Evolutionary conservation across 2,329 filamentous ascomycete genomes (phyloP).

Genomic region (Aureobasidium sp.): DNA sequence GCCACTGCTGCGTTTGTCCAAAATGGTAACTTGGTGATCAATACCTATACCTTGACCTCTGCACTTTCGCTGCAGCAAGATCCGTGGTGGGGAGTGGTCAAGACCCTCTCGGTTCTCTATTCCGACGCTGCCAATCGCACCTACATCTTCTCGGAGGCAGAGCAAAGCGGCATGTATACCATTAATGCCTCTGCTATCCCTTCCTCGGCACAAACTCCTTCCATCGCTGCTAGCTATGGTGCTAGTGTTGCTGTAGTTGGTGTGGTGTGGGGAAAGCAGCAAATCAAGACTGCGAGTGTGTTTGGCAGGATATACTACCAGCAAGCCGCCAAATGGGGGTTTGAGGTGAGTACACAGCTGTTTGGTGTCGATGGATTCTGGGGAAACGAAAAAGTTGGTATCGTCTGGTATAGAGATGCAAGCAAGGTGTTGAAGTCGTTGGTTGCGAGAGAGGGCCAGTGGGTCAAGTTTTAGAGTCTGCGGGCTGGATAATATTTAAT

Average conservation of each 20-base stretch:
- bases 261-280: constrained; percentile 1
- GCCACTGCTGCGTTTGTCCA: constrained; percentile 3
- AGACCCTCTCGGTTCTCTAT: constrained; percentile 13
- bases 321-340: background rate
- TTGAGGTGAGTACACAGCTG: background rate
- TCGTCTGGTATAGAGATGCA: constrained; percentile 14
- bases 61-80: background rate
- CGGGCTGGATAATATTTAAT: no score
- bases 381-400: constrained; percentile 4
- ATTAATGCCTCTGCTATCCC: constrained; percentile 1
- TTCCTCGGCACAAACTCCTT: background rate
- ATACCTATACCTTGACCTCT: constrained; percentile 12
- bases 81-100: constrained; percentile 9
- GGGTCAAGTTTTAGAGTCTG: constrained; percentile 2
- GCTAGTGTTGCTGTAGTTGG: background rate
- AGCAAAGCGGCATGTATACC: constrained; percentile 14
- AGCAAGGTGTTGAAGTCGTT: constrained; percentile 4
- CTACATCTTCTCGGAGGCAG: constrained; percentile 5
- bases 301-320: constrained; percentile 1
- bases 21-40: constrained; percentile 7
- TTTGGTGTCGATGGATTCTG: constrained; percentile 12
- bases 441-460: background rate
- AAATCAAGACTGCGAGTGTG: background rate
- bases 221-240: background rate
- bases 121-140: constrained; percentile 7